A percentile compares a stretch with the other conserved stretches of the same genome.
These are phyloP conservation scores for Coniochaeta sp. DNA, from an alignment of 2,329 filamentous ascomycete species.

Conservation along the genomic window DNA sequence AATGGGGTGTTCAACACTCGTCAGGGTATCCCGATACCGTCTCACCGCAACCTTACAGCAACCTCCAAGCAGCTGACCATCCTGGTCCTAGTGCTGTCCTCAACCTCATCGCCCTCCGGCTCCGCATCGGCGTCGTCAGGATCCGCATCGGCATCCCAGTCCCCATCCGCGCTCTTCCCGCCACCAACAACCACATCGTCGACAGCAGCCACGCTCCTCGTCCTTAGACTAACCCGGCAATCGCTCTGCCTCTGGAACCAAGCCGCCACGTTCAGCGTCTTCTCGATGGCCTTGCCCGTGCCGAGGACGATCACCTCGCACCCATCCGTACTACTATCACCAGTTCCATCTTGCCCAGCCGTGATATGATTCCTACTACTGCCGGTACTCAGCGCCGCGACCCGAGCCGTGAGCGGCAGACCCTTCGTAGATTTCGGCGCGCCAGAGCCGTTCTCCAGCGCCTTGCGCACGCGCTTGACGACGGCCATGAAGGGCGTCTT, in stretches of 20 bases:
- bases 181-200: conserved; percentile 52
- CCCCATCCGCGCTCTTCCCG: conserved; percentile 7
- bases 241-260: conserved; percentile 59
- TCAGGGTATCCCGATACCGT: not conserved
- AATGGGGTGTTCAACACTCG: not conserved
- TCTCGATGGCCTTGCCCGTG: conserved; percentile 60
- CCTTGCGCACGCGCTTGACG: conserved; percentile 57
- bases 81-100: conserved; percentile 27
- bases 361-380: conserved; percentile 19
- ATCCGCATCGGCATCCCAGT: conserved; percentile 11
- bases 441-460: conserved; percentile 49
- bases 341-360: conserved; percentile 18
- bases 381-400: conserved; percentile 20
- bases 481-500: conserved; percentile 61
- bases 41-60: conserved; percentile 35
- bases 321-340: conserved; percentile 26
- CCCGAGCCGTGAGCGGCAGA: conserved; percentile 36
- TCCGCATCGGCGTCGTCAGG: conserved; percentile 7
- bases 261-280: conserved; percentile 53
- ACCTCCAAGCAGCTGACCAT: conserved; percentile 46
- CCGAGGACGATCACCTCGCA: conserved; percentile 54
- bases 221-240: conserved; percentile 52
- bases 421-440: conserved; percentile 40
- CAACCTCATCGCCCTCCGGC: conserved; percentile 3
- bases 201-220: conserved; percentile 56